Evolutionary conservation across 352 stramenopile genomes (phyloP), one percentile per base, ranked within the genome.

Genomic region (Pythium angustatum): DNA sequence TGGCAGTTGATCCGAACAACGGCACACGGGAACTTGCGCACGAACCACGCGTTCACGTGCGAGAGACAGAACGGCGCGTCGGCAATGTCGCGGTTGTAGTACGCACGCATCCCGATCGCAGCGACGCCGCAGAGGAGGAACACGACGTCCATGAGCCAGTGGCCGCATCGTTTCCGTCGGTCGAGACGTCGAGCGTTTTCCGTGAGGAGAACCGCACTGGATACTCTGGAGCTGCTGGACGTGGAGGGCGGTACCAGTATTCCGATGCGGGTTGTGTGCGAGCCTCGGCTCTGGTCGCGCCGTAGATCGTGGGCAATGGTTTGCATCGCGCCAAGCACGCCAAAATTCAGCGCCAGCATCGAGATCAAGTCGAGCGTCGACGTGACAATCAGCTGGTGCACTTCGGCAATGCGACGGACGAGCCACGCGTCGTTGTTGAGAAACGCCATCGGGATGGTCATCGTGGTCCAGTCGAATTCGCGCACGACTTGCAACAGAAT

Each of bases 31-130:
- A 58, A 60, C 30, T 69, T 69, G 28, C 21, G 15, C n/a, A 40
- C 44, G 26, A 69, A 62, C 62, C 62, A 69, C 5, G 62, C 36
- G 48, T 65, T 31, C 11, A 51, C 38, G n/a, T 69, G 58, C 4
- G 51, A 24, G 9, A 43, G 15, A 40, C 58, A 64, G 5, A 14
- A 30, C 15, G 58, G 48, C 4, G 33, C 38, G 10, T 57, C 7
- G 8, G 36, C 2, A 9, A 22, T 12, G 27, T 51, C 36, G 6
- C 41, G 53, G 14, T 51, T 24, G 19, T 22, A 60, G 1, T n/a
- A 4, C 14, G 27, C 6, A 19, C 51, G 53, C 6, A 38, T 17
- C 24, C 27, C 22, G 2, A 60, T 5, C 19, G 30, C 53, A 21
- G 33, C 17, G 4, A 41, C 36, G 19, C 53, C 53, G n/a, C 22